phyloP scores from a whole-genome alignment of 768 basidiomycete genomes.

The Sarcodon sp. region DNA sequence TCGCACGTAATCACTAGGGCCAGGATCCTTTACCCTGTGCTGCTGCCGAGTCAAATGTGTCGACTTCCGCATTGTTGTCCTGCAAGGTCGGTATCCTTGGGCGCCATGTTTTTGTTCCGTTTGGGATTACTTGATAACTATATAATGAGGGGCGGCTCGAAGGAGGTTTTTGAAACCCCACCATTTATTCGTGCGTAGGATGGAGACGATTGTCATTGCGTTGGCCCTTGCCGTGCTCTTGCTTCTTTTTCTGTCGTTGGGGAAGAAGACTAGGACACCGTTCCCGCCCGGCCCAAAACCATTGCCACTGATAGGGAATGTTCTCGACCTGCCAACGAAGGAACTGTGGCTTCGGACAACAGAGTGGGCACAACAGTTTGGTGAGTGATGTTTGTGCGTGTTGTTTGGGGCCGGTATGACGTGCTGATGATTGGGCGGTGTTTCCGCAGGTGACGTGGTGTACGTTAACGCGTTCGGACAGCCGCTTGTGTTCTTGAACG shows the following conservation, averaged over 20 bases:
- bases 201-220: conserved; percentile 5
- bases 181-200: conserved; percentile 1
- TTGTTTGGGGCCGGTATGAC: background rate
- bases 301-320: conserved; percentile 13
- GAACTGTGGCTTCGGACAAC: conserved; percentile 8
- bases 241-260: conserved; percentile 5
- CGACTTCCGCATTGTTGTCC: no score
- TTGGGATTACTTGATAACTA: no score
- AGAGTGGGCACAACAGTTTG: conserved; percentile 10
- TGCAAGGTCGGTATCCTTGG: no score
- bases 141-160: no score
- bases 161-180: background rate
- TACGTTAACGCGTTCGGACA: conserved; percentile 32
- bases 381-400: conserved; percentile 1
- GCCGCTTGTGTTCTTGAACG: conserved; percentile 34
- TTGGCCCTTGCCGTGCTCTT: conserved; percentile 4
- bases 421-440: background rate
- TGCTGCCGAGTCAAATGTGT: no score
- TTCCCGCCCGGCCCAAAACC: conserved; percentile 12
- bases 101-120: no score
- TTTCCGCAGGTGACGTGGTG: conserved; percentile 21
- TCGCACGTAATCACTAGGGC: no score
- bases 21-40: no score
- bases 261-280: conserved; percentile 4
- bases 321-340: conserved; percentile 10